phyloP scores from a whole-genome alignment of 495 filamentous ascomycete species.

The Tetracladium setigerum region DNA sequence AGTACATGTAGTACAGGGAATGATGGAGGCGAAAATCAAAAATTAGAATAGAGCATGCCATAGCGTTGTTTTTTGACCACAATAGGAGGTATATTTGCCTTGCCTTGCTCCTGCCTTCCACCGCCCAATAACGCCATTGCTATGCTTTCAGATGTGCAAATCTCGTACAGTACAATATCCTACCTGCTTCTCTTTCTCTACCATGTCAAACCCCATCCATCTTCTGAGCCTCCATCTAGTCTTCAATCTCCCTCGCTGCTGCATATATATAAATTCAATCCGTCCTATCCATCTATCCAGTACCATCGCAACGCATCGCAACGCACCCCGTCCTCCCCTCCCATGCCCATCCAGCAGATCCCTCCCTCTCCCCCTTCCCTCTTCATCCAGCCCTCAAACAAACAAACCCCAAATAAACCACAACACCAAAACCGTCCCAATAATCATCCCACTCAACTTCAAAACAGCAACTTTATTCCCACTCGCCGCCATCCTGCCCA shows the following conservation, averaged over 20 bases:
- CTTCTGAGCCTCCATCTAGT: background rate
- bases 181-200: background rate
- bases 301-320: too few relatives aligned
- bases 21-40: background rate
- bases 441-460: conserved; percentile 78
- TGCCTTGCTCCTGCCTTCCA: background rate
- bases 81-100: background rate
- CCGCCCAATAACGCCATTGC: background rate
- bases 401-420: conserved; percentile 67
- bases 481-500: conserved; percentile 84
- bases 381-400: conserved; percentile 41
- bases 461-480: conserved; percentile 88
- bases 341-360: conserved; percentile 11
- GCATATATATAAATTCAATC: background rate
- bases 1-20: too few relatives aligned
- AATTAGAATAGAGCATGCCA: background rate
- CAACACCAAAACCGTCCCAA: conserved; percentile 62
- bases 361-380: conserved; percentile 20
- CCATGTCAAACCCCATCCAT: background rate
- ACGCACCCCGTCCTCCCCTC: conserved; percentile 17
- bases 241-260: background rate
- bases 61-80: background rate
- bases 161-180: background rate
- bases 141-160: background rate
- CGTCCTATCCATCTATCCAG: conserved; percentile 23